A percentile compares a stretch with the other conserved stretches of the same genome.
Conservation (phyloP, 441 rosid genomes). For the Pelargonium fulgidum region DNA sequence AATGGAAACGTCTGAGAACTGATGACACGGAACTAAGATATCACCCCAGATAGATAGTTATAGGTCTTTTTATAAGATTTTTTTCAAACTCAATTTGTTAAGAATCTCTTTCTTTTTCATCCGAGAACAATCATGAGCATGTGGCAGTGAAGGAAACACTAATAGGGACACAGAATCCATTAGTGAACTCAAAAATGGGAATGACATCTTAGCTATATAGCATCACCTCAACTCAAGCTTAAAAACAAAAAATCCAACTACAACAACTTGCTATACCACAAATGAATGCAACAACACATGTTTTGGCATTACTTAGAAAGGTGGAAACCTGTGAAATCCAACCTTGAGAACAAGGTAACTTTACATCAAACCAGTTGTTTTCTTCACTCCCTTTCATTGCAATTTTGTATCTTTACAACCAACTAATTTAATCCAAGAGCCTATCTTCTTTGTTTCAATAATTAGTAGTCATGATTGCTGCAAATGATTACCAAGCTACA, state of each 20-base stretch:
- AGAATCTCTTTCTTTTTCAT: too few species aligned
- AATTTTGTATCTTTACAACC: background rate
- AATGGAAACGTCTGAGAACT: too few species aligned
- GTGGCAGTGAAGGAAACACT: background rate
- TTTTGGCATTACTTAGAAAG: too few species aligned
- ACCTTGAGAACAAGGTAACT: background rate
- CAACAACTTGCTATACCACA: background rate
- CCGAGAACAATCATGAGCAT: background rate
- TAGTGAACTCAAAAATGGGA: background rate
- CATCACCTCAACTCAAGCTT: background rate
- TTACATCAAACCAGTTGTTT: too few species aligned
- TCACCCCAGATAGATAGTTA: background rate
- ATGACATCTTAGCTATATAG: background rate
- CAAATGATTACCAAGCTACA: too few species aligned
- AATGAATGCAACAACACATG: background rate
- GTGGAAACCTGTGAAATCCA: background rate
- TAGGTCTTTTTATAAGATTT: background rate
- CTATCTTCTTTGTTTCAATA: background rate
- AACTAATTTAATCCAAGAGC: background rate
- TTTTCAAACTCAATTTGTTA: too few species aligned
- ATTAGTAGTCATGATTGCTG: too few species aligned
- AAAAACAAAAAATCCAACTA: background rate
- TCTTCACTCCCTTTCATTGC: background rate
- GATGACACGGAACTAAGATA: too few species aligned
- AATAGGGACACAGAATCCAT: background rate